Evolutionary conservation across 306 rosid species (phyloP), one percentile per base, ranked within the genome.

Genomic region (Echinosophora koreensis): DNA sequence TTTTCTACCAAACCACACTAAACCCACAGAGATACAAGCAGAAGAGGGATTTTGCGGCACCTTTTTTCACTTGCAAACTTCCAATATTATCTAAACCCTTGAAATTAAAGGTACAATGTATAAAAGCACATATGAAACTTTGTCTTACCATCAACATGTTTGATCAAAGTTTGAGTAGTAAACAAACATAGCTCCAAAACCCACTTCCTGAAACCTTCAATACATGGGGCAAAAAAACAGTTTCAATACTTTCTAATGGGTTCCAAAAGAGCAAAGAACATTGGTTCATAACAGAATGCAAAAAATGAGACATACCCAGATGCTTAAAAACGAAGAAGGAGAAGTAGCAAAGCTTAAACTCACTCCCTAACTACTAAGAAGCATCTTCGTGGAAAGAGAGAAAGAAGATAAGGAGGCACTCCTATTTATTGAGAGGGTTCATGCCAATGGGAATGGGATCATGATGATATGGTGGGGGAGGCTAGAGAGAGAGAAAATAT

Each of bases 291-390:
- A 5, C 39, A 27, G 4, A n/a, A 62, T 4, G 51, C 4, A 7
- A 35, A 77, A 49, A 69, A 44, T 17, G 12, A 34, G 54, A 28
- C 30, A 52, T 62, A 2, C 55, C 39, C 42, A 69, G 69, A 69
- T 8, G 38, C 15, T 41, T 3, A 34, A 51, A 69, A 74, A 34
- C 3, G 0, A 4, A 16, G 30, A 37, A 68, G 13, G 4, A 0
- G 22, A 81, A 18, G 44, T 8, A 27, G 58, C 6, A 15, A 46
- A 3, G 70, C 76, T 82, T 74, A 30, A 86, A 90, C 41, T 60
- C 38, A 30, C 57, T 50, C 73, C 42, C 46, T 60, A 84, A 30
- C 22, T 22, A 22, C 22, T 22, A 22, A 22, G 22, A 22, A 22
- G 22, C 22, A 22, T 22, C 22, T 22, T 22, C 80, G 41, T 75